Conservation (phyloP, 352 stramenopile genomes). For the Albugo candida region DNA sequence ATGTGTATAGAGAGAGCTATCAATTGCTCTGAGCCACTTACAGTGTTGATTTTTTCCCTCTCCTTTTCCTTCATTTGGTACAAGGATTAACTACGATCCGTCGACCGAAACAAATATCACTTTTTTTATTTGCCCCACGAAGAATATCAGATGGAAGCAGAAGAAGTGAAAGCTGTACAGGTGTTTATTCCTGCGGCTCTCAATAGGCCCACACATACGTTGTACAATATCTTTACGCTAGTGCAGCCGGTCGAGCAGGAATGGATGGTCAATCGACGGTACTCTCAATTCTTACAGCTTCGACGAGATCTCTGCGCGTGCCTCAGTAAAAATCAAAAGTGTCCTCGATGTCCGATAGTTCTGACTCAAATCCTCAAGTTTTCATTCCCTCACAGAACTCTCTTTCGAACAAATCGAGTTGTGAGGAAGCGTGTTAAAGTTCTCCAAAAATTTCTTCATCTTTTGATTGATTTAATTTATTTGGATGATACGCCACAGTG, state of each 20-base stretch:
- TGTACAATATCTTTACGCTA: conserved; percentile 68
- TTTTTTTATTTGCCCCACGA: too few relatives aligned
- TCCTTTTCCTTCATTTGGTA: too few relatives aligned
- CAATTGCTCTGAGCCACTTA: too few relatives aligned
- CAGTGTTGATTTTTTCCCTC: too few relatives aligned
- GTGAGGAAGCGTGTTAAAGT: conserved; percentile 45
- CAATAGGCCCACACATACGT: conserved; percentile 61
- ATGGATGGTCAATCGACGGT: conserved; percentile 71
- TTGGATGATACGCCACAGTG: conserved; percentile 54
- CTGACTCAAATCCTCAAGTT: conserved; percentile 35
- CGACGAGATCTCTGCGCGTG: conserved; percentile 37
- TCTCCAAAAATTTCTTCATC: conserved; percentile 56
- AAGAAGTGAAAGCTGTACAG: conserved; percentile 15
- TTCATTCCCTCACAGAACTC: conserved; percentile 41
- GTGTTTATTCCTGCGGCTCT: conserved; percentile 68
- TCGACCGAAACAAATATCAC: too few relatives aligned
- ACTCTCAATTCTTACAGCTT: conserved; percentile 76
- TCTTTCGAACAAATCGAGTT: conserved; percentile 50
- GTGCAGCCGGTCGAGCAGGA: conserved; percentile 62
- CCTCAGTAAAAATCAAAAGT: conserved; percentile 11
- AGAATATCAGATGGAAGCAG: too few relatives aligned
- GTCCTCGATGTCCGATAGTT: conserved; percentile 45
- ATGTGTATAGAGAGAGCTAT: too few relatives aligned
- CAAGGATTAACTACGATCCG: too few relatives aligned
- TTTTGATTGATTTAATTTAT: conserved; percentile 43